Percentiles rank a stretch among this genome's conserved stretches.
Evolutionary conservation across 2,329 filamentous ascomycete species (phyloP).

Genomic region (Pseudophaeomoniella oleicola): DNA sequence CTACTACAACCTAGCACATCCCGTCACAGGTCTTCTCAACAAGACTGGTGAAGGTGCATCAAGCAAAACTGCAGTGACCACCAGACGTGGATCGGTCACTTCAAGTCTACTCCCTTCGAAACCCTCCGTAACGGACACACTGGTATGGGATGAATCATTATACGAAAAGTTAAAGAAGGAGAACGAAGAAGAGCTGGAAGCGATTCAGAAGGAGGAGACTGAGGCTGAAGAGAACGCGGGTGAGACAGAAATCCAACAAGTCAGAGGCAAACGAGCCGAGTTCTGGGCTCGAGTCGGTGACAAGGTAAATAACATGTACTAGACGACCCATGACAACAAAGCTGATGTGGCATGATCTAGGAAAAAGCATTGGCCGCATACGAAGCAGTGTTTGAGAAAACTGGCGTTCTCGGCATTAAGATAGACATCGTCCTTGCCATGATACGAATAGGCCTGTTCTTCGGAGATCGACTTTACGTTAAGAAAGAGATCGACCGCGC

Average conservation of each 20-base stretch:
- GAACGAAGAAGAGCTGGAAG: constrained; percentile 64
- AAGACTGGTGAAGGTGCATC: constrained; percentile 49
- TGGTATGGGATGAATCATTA: constrained; percentile 80
- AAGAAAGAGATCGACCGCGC: constrained; percentile 91
- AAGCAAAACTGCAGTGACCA: constrained; percentile 36
- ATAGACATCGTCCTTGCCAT: constrained; percentile 95
- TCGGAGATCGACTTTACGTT: constrained; percentile 78
- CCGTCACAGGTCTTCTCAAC: constrained; percentile 65
- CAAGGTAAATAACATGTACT: too few relatives aligned
- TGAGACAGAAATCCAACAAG: constrained; percentile 86
- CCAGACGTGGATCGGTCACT: constrained; percentile 52
- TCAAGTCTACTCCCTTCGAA: constrained; percentile 64
- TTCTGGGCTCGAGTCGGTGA: constrained; percentile 93
- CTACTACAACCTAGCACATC: constrained; percentile 51
- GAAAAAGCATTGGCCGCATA: constrained; percentile 88
- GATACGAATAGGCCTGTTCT: constrained; percentile 91
- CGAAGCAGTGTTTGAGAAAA: constrained; percentile 91
- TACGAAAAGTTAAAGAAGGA: constrained; percentile 65
- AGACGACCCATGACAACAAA: too few relatives aligned
- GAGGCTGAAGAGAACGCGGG: constrained; percentile 92
- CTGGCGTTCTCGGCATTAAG: constrained; percentile 89
- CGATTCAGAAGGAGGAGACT: constrained; percentile 72
- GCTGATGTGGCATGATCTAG: constrained; percentile 28
- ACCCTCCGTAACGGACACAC: constrained; percentile 38
- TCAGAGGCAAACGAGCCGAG: constrained; percentile 86